Evolutionary conservation across 768 basidiomycete genomes (phyloP), one percentile per base, ranked within the genome.

Genomic region (Suillus discolor): DNA sequence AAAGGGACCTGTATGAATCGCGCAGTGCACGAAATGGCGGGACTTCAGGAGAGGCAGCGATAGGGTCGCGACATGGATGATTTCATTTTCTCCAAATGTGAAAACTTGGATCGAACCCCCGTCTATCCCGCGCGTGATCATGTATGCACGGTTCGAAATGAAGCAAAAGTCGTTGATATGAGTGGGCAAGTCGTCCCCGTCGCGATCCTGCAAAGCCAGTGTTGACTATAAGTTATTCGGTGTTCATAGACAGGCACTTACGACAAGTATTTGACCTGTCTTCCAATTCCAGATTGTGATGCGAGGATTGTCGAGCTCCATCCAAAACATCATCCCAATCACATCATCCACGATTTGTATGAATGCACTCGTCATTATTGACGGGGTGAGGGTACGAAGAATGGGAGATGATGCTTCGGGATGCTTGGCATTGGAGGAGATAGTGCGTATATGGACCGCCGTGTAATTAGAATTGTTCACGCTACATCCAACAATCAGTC

Each of bases 331-430:
- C 59, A 85, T 72, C 6, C 81, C 87, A 39, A 89, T 70, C 38
- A 86, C 75, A 65, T 89, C 87, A 31, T 82, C 81, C 2, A 80
- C 85, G 57, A 88, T 78, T 71, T 88, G 85, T 6, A 87, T 76
- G 64, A 80, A 78, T 12, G 79, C 78, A 38, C 66, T 76, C 63
- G 68, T 70, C 59, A 72, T 47, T n/a, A 69, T 66, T 25, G 73
- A 67, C 49, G 66, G n/a, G 57, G 74, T 42, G 65, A 70, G 36
- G 73, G 72, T 34, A 65, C 68, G 15, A 76, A 80, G 67, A 9
- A 69, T 68, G 0, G 80, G 70, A 4, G 41, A 61, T 18, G 69
- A 67, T 0, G 87, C 85, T 25, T 69, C 68, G 0, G 85, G 82
- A 64, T 89, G 87, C 0, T 73, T 61, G 36, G 71, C 64, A 55